Evolutionary conservation across 495 filamentous ascomycete genomes (phyloP), one percentile per base, ranked within the genome.

Genomic region (Recurvomyces mirabilis): DNA sequence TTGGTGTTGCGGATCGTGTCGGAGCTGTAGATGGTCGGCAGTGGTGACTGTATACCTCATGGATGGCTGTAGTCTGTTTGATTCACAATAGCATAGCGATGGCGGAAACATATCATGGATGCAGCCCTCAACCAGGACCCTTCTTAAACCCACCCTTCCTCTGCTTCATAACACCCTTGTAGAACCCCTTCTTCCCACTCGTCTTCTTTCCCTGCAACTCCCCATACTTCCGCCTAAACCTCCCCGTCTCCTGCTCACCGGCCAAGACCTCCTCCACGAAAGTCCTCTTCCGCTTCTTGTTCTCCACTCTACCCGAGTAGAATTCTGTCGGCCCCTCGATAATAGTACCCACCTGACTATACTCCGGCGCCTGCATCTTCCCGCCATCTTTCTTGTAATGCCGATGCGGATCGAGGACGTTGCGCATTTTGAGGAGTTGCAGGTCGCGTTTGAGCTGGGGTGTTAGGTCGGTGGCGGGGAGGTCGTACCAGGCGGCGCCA

Each of bases 271-370:
- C 87, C 44, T 93, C 85, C n/a, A 89, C 81, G 47, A 98, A 83
- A 3, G 84, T 94, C 51, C 73, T 75, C 68, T 93, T 94, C 47
- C 84, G 72, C 55, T 96, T 82, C 62, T 82, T 93, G 60, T 87
- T 91, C 22, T 74, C 71, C 26, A 96, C 71, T 17, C 91, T 75
- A 13, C 72, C 71, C 50, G 70, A 85, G 65, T 75, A 83, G 66
- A 80, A 93, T 52, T 98, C 91, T 0, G 85, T 87, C 15, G 87
- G 84, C 0, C 88, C 89, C 53, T 93, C 77, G 26, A 94, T 74
- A 40, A 96, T 77, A 2, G 82, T 93, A 34, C 91, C 91, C 18
- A 94, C 78, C 51, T 93, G 84, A 20, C 81, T 88, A 59, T 79
- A 95, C 46, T 87, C 72, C 5, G 91, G 91, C 2, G 79, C 59